These are phyloP conservation scores for Discostella stelligera DNA, from an alignment of 352 stramenopile genomes.

Conservation along the genomic window DNA sequence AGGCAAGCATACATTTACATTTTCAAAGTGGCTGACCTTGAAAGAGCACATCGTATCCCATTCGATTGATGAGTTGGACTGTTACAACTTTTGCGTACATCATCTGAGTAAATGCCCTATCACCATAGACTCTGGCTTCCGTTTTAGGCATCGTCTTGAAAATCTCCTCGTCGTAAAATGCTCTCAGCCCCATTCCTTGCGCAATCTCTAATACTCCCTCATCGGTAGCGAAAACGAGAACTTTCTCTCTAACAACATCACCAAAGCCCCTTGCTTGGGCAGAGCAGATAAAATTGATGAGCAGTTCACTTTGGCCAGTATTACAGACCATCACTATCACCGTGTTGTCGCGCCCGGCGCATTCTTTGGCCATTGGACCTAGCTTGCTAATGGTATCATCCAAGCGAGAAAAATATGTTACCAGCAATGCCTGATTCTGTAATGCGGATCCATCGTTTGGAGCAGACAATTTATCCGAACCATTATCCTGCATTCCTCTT, in stretches of 20 bases:
- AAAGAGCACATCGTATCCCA: constrained; percentile 72
- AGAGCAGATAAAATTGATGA: constrained; percentile 69
- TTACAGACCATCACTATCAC: constrained; percentile 68
- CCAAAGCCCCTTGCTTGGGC: constrained; percentile 43
- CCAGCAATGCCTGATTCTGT: constrained; percentile 37
- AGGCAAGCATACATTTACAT: not conserved
- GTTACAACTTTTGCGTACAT: constrained; percentile 72
- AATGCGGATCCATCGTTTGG: constrained; percentile 21
- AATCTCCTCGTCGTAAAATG: constrained; percentile 54
- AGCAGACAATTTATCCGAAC: constrained; percentile 38
- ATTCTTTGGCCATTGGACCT: constrained; percentile 37
- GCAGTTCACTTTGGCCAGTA: constrained; percentile 51
- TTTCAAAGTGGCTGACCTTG: constrained; percentile 39
- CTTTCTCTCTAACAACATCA: constrained; percentile 38
- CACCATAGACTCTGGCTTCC: constrained; percentile 54
- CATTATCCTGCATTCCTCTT: constrained; percentile 44
- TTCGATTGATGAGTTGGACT: constrained; percentile 56
- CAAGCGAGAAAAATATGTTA: constrained; percentile 46
- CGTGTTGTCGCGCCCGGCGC: constrained; percentile 44
- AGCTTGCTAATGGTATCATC: constrained; percentile 28
- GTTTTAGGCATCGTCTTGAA: constrained; percentile 50
- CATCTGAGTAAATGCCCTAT: constrained; percentile 66
- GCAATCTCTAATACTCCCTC: constrained; percentile 48
- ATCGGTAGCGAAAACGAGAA: constrained; percentile 64
- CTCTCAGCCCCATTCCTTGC: constrained; percentile 37